phyloP scores from a whole-genome alignment of 495 filamentous ascomycete genomes.

The Penicillium canescens region DNA sequence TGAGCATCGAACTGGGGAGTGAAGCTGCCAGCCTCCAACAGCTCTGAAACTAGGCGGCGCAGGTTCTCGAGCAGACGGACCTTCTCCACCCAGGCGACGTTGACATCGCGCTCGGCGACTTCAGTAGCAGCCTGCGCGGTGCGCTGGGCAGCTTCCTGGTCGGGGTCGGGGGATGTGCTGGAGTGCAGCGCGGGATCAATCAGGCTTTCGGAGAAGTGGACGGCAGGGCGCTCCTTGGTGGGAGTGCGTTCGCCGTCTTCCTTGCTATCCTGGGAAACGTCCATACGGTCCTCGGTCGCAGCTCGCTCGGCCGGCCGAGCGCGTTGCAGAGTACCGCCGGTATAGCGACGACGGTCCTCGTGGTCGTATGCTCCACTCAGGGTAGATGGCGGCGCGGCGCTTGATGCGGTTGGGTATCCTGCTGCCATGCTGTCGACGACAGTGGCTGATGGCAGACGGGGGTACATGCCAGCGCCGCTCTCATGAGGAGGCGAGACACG shows the following conservation, averaged over 20 bases:
- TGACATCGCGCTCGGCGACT: slow-evolving; percentile 48
- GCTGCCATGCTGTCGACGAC: slow-evolving; percentile 52
- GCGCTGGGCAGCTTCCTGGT: slow-evolving; percentile 43
- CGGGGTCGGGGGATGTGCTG: slow-evolving; percentile 30
- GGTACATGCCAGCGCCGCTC: slow-evolving; percentile 73
- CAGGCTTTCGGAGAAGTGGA: slow-evolving; percentile 45
- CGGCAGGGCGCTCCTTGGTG: slow-evolving; percentile 38
- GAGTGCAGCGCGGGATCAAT: slow-evolving; percentile 54
- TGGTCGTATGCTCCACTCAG: slow-evolving; percentile 80
- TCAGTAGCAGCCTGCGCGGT: slow-evolving; percentile 47
- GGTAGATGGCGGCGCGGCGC: slow-evolving; percentile 71
- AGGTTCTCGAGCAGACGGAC: slow-evolving; percentile 78
- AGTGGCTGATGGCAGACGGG: slow-evolving; percentile 75
- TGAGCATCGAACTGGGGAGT: slow-evolving; percentile 36
- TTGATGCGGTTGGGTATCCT: slow-evolving; percentile 62
- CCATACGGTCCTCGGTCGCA: slow-evolving; percentile 47
- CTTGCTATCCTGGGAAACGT: slow-evolving; percentile 54
- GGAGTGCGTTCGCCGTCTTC: slow-evolving; percentile 47
- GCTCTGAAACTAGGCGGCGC: slow-evolving; percentile 63
- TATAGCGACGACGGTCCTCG: slow-evolving; percentile 81
- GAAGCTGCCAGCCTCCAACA: slow-evolving; percentile 65
- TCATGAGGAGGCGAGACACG: slow-evolving; percentile 66
- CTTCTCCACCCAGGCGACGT: slow-evolving; percentile 83
- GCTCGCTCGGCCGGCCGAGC: slow-evolving; percentile 50
- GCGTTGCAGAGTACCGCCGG: slow-evolving; percentile 83